A percentile compares a stretch with the other conserved stretches of the same genome.
Evolutionary conservation across 805 yeast species (phyloP).

Genomic region (Spathaspora arborariae): DNA sequence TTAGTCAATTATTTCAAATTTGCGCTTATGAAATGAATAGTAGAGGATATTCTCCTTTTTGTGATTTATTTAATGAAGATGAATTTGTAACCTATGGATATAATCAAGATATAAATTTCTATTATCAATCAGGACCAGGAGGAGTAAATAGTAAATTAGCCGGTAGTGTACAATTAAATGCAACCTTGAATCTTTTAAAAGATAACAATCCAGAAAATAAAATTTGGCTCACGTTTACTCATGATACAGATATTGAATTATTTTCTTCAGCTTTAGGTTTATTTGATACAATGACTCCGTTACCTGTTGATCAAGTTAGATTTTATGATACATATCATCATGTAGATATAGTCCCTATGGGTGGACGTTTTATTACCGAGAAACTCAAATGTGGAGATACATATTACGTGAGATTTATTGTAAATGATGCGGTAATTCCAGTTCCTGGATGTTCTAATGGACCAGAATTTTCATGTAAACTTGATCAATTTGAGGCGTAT

Average conservation of each 20-base stretch:
- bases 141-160: conserved; percentile 51
- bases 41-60: conserved; percentile 62
- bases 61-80: conserved; percentile 62
- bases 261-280: conserved; percentile 65
- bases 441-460: conserved; percentile 30
- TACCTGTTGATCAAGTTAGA: conserved; percentile 44
- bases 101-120: conserved; percentile 53
- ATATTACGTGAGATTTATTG: conserved; percentile 34
- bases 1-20: conserved; percentile 50
- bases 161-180: conserved; percentile 51
- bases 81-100: conserved; percentile 66
- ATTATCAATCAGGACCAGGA: conserved; percentile 64
- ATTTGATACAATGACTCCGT: conserved; percentile 36
- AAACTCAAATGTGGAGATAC: conserved; percentile 27
- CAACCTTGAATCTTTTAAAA: conserved; percentile 45
- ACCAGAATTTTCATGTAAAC: conserved; percentile 42
- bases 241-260: conserved; percentile 65
- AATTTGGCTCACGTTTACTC: conserved; percentile 68
- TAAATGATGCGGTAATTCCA: conserved; percentile 41
- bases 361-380: conserved; percentile 37
- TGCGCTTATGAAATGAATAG: conserved; percentile 78
- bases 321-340: conserved; percentile 47
- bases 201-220: conserved; percentile 42
- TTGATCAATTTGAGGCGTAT: conserved; percentile 30
- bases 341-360: conserved; percentile 36